Percentiles rank a stretch among this genome's conserved stretches.
Evolutionary conservation across 2,329 filamentous ascomycete species (phyloP).

Genomic region (Aspergillus latus): DNA sequence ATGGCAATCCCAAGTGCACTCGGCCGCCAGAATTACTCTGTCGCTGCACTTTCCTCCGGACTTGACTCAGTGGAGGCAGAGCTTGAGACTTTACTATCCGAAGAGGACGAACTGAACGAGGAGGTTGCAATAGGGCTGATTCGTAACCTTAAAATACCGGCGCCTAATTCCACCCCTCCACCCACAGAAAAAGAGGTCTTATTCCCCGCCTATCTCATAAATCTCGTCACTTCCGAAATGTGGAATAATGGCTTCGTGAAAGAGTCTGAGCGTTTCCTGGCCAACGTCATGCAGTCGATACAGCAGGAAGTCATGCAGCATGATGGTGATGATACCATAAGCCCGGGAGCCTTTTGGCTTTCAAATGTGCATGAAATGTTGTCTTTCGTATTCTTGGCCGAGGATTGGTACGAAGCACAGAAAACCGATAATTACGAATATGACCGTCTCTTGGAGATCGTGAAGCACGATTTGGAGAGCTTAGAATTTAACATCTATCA

Average conservation of each 20-base stretch:
- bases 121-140: constrained; percentile 97
- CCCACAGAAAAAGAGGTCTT: constrained; percentile 98
- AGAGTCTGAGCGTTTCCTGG: constrained; percentile 96
- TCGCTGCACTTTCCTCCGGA: constrained; percentile 74
- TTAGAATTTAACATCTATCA: constrained; percentile 99
- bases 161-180: constrained; percentile 78
- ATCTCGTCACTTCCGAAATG: constrained; percentile 98
- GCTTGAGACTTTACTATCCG: constrained; percentile 86
- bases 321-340: constrained; percentile 94
- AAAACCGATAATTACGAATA: constrained; percentile 99
- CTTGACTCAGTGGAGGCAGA: constrained; percentile 93
- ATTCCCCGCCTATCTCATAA: constrained; percentile 98
- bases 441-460: constrained; percentile 93
- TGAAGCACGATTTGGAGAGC: constrained; percentile 97
- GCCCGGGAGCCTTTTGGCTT: constrained; percentile 96
- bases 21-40: constrained; percentile 70
- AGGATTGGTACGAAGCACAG: constrained; percentile 99
- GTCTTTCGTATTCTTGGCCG: constrained; percentile 96
- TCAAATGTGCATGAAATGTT: constrained; percentile 99
- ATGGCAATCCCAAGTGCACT: constrained; percentile 71
- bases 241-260: constrained; percentile 99
- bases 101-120: constrained; percentile 94
- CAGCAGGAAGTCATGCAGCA: constrained; percentile 99
- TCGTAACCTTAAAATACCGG: constrained; percentile 92
- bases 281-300: constrained; percentile 99